phyloP scores from a whole-genome alignment of 345 rosid species.

The Luvunga scandens region DNA sequence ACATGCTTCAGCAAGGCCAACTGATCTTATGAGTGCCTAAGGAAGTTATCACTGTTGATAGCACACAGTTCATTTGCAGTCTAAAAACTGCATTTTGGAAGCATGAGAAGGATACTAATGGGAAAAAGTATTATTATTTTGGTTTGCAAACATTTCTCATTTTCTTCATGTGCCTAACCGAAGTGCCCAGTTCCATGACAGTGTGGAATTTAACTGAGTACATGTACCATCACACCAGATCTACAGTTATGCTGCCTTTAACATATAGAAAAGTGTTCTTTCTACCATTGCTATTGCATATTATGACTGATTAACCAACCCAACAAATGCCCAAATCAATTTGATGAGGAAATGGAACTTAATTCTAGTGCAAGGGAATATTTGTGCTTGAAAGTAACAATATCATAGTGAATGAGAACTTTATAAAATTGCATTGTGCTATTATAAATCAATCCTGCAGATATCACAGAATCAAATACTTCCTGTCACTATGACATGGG shows the following conservation, averaged over 20 bases:
- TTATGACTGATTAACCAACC: neutral
- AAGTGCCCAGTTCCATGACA: neutral
- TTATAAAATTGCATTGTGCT: neutral
- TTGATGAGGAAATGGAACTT: neutral
- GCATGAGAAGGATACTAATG: neutral
- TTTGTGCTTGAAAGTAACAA: neutral
- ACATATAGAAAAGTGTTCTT: neutral
- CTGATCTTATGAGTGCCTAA: neutral
- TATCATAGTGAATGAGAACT: neutral
- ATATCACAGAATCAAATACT: neutral
- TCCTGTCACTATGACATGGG: neutral
- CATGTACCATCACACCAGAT: neutral
- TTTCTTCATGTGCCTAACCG: neutral
- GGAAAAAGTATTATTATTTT: neutral
- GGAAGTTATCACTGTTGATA: neutral
- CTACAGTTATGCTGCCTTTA: neutral
- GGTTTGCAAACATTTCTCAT: neutral
- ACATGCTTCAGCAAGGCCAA: neutral
- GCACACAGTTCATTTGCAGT: neutral
- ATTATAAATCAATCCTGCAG: neutral
- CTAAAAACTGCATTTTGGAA: neutral
- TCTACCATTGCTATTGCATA: neutral
- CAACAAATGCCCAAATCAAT: neutral
- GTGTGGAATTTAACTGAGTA: neutral
- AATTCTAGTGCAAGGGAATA: neutral